phyloP scores from a whole-genome alignment of 306 rosid species.

The Notholithocarpus densiflorus region DNA sequence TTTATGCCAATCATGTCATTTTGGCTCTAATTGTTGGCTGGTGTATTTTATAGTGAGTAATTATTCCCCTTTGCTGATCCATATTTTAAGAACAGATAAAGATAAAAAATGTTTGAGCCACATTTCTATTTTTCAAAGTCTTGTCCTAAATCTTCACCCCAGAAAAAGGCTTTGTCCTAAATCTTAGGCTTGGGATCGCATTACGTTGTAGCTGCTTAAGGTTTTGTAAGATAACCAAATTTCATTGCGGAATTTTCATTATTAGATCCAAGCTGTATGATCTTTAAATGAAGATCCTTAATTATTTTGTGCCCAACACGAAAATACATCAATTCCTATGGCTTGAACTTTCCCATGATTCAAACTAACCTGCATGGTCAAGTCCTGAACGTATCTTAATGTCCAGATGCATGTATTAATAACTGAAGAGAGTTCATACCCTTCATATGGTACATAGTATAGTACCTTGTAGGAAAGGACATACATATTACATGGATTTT shows the following conservation, averaged over 20 bases:
- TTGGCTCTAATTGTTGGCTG: conserved; percentile 11
- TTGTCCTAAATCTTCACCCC: neutral
- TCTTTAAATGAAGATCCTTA: neutral
- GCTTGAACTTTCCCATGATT: too few relatives aligned
- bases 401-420: too few relatives aligned
- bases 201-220: too few relatives aligned
- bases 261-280: neutral
- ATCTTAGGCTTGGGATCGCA: neutral
- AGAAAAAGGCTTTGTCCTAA: neutral
- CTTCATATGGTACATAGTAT: too few relatives aligned
- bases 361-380: too few relatives aligned
- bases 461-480: neutral
- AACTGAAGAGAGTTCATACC: too few relatives aligned
- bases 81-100: neutral
- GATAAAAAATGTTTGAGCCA: neutral
- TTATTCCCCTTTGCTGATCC: neutral
- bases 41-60: neutral
- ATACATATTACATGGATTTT: neutral
- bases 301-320: too few relatives aligned
- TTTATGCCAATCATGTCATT: conserved; percentile 9
- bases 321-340: too few relatives aligned
- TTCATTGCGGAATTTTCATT: neutral
- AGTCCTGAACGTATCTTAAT: too few relatives aligned
- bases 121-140: neutral
- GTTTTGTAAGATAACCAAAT: neutral